These are phyloP conservation scores for Cyberlindnera japonica DNA, from an alignment of 805 yeast species.

Conservation along the genomic window DNA sequence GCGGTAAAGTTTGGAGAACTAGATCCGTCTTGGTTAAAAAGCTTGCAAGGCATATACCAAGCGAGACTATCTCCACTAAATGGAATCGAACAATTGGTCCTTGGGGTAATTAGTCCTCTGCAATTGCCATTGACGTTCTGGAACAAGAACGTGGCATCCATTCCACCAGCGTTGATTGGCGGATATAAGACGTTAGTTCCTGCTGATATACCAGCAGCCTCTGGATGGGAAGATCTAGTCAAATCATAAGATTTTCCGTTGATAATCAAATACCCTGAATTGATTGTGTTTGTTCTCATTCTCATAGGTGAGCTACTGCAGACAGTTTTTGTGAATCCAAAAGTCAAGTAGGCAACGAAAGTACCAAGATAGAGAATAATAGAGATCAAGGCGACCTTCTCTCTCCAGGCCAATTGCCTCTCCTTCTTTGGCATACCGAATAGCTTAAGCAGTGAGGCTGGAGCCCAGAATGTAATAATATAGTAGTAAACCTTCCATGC, in stretches of 20 bases:
- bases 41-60: conserved; percentile 95
- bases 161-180: conserved; percentile 84
- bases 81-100: conserved; percentile 69
- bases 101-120: conserved; percentile 69
- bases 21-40: conserved; percentile 68
- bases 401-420: conserved; percentile 96
- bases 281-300: conserved; percentile 57
- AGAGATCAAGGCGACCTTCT: conserved; percentile 81
- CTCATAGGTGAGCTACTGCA: conserved; percentile 51
- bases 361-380: conserved; percentile 72
- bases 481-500: conserved; percentile 84
- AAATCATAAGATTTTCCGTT: conserved; percentile 81
- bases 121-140: conserved; percentile 94
- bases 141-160: conserved; percentile 77
- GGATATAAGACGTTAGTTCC: conserved; percentile 78
- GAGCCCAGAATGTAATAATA: conserved; percentile 87
- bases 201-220: conserved; percentile 69
- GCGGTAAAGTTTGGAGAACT: conserved; percentile 57
- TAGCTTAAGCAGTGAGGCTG: conserved; percentile 62
- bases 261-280: conserved; percentile 60
- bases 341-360: conserved; percentile 79
- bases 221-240: conserved; percentile 71
- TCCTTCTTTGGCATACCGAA: conserved; percentile 78
- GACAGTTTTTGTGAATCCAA: conserved; percentile 84
- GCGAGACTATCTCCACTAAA: conserved; percentile 62